Conservation (phyloP, 2,329 filamentous ascomycete species). For the Aspergillus brasiliensis region DNA sequence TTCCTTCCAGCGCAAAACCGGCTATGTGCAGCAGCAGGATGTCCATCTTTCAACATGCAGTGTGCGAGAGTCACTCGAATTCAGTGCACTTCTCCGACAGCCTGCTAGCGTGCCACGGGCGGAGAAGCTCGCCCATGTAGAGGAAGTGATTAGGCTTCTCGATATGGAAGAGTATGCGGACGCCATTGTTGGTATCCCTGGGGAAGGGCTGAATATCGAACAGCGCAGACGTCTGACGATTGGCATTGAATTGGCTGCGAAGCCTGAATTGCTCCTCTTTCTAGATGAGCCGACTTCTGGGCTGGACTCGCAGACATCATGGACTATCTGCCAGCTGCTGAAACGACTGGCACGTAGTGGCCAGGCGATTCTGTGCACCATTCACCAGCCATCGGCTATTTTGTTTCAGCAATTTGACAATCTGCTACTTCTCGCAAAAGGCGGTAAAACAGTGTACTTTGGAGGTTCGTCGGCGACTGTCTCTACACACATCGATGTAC, state of each 20-base stretch:
- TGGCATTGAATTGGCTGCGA: slow-evolving; percentile 89
- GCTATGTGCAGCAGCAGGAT: slow-evolving; percentile 67
- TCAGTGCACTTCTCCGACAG: slow-evolving; percentile 79
- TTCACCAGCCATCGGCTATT: slow-evolving; percentile 89
- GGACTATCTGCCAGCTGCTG: slow-evolving; percentile 80
- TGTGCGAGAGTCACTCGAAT: slow-evolving; percentile 80
- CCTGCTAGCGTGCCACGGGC: slow-evolving; percentile 65
- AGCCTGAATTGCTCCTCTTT: slow-evolving; percentile 82
- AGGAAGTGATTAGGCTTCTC: slow-evolving; percentile 82
- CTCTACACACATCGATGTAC: too few relatives aligned
- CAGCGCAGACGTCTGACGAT: slow-evolving; percentile 77
- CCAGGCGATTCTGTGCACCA: slow-evolving; percentile 87
- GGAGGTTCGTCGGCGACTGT: slow-evolving; percentile 34
- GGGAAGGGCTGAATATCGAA: slow-evolving; percentile 68
- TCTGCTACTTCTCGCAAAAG: slow-evolving; percentile 62
- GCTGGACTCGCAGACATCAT: slow-evolving; percentile 85
- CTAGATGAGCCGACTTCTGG: slow-evolving; percentile 91
- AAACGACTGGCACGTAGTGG: slow-evolving; percentile 84
- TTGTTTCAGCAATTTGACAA: slow-evolving; percentile 79
- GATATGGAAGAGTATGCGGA: slow-evolving; percentile 88
- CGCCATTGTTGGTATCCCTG: slow-evolving; percentile 82
- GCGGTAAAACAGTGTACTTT: slow-evolving; percentile 67
- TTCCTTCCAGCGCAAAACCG: slow-evolving; percentile 31
- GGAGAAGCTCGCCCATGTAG: slow-evolving; percentile 81
- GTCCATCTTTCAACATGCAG: slow-evolving; percentile 78